Conservation (phyloP, 352 stramenopile species). For the Phytopythium boreale region DNA sequence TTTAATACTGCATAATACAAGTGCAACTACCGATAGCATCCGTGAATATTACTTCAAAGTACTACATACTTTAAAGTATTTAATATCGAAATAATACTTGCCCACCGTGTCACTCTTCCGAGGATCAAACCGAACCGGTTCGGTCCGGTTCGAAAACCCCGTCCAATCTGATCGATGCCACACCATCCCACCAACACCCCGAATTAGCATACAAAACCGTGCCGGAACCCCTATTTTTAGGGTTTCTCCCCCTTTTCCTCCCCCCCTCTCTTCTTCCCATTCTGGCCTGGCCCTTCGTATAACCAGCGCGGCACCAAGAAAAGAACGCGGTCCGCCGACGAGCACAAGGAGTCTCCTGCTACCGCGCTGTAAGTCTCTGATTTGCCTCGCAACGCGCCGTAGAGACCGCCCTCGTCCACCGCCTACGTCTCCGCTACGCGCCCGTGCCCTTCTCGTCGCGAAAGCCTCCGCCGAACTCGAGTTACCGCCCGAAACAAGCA, state of each 20-base stretch:
- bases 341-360: not conserved
- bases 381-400: not conserved
- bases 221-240: not conserved
- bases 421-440: not conserved
- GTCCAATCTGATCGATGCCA: not conserved
- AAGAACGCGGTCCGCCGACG: not conserved
- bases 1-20: too few relatives aligned
- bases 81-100: too few relatives aligned
- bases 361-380: not conserved
- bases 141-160: not conserved
- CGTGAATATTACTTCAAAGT: too few relatives aligned
- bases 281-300: not conserved
- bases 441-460: not conserved
- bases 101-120: not conserved
- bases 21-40: too few relatives aligned
- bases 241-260: not conserved
- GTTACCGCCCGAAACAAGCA: constrained; percentile 1
- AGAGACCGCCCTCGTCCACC: not conserved
- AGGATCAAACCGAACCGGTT: not conserved
- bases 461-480: not conserved
- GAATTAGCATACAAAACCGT: not conserved
- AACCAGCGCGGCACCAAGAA: not conserved
- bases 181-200: too few relatives aligned
- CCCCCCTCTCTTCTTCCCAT: not conserved
- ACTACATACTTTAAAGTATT: too few relatives aligned